Base-by-base conservation (phyloP, 148 eudicot species). In the Amaranthus cruentus region DNA sequence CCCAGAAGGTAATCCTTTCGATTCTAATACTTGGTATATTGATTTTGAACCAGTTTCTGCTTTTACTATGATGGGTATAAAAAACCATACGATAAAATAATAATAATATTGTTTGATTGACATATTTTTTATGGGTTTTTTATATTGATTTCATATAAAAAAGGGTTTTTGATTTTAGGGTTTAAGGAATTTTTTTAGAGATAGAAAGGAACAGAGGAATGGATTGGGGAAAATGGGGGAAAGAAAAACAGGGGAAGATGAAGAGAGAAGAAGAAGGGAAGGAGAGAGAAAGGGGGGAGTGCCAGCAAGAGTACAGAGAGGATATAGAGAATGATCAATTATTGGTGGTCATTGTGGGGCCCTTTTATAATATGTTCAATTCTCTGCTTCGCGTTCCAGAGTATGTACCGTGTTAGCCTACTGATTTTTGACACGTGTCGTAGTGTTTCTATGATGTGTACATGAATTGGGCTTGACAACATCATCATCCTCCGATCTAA, bases 1-100 rank as follows among this genome's bases (percentile, higher is more conserved):
- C 6, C 98, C 98, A 74, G 81, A 87, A 3, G 98, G 98, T 8
- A 93, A 51, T 9, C 89, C 88, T 50, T 91, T 76, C 0, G 79
- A 74, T 52, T 66, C 79, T 6, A 93, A 81, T 0, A 72, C 87
- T 12, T 86, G 87, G 81, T 90, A 93, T 60, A 93, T 88, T 0
- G 98, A 77, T 5, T 47, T 67, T 4, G 81, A 18, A 18, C 38
- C 38, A 42, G 43, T 60, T 60, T 7, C 18, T 28, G 13, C 0
- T 50, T 18, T 8, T n/a, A 65, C 4, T 18, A 47, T 6, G 9
- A 6, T 67, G 6, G 55, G n/a, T 2, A 51, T 2, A 2, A 49
- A 67, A 2, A 50, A 18, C 53, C 4, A 50, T 4, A 48, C 2
- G 15, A 48, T 47, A 49, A 8, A 21, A 51, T 9, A 28, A 28